A percentile compares a stretch with the other conserved stretches of the same genome.
Conservation (phyloP, 2,329 filamentous ascomycete species). For the Byssoonygena ceratinophila region DNA sequence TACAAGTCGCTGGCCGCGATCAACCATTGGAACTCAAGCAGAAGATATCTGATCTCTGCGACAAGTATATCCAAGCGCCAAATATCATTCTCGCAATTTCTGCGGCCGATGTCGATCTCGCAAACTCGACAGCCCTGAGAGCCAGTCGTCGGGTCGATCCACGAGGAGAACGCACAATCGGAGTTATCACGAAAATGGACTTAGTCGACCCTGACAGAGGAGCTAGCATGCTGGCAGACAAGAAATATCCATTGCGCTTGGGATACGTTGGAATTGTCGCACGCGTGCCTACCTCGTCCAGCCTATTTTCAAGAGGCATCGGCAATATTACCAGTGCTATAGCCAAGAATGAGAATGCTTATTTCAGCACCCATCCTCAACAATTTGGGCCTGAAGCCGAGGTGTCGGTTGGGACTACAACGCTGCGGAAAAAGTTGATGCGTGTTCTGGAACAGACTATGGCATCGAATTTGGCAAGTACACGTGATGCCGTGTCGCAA, state of each 20-base stretch:
- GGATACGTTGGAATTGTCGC: constrained; percentile 95
- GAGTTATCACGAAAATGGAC: constrained; percentile 99
- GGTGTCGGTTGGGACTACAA: constrained; percentile 70
- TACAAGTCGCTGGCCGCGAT: constrained; percentile 84
- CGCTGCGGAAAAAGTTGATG: constrained; percentile 91
- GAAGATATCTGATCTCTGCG: constrained; percentile 90
- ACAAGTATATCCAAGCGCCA: constrained; percentile 93
- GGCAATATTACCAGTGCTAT: constrained; percentile 72
- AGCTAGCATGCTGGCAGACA: constrained; percentile 66
- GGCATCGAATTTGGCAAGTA: constrained; percentile 81
- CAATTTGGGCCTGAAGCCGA: constrained; percentile 67
- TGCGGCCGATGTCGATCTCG: constrained; percentile 90
- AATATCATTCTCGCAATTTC: constrained; percentile 97
- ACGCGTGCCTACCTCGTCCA: constrained; percentile 56
- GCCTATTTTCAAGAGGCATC: constrained; percentile 73
- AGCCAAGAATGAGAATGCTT: constrained; percentile 75
- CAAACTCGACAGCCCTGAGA: constrained; percentile 85
- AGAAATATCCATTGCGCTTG: constrained; percentile 86
- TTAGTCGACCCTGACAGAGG: constrained; percentile 77
- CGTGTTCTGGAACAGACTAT: constrained; percentile 93
- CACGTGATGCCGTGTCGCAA: constrained; percentile 82
- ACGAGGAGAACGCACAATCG: constrained; percentile 88
- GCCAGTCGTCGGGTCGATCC: constrained; percentile 88
- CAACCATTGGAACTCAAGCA: constrained; percentile 87
- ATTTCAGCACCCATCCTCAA: constrained; percentile 69